phyloP scores from a whole-genome alignment of 257 asterid genomes.

The Euphrasia confusa region DNA sequence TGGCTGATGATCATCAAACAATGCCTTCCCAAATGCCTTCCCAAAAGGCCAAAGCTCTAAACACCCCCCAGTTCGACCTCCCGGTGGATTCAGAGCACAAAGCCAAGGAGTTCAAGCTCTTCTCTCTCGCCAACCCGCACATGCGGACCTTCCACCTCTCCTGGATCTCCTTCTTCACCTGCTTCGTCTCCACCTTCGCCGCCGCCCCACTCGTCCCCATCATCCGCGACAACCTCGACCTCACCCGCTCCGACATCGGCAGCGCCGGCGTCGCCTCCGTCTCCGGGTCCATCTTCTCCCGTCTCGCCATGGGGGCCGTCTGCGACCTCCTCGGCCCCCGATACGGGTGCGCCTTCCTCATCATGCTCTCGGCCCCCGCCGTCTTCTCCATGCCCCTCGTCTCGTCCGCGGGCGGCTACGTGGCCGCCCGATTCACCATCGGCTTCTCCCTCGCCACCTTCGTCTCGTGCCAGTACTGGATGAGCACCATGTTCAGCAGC shows the following conservation, averaged over 20 bases:
- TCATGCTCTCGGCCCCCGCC: slow-evolving; percentile 50
- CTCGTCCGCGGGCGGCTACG: slow-evolving; percentile 34
- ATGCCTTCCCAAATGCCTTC: no score
- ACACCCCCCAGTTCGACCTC: no score
- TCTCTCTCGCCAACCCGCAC: no score
- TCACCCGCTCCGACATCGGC: neutral
- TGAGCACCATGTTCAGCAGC: slow-evolving; percentile 52
- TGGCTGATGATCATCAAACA: no score
- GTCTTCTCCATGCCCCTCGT: slow-evolving; percentile 57
- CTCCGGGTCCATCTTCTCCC: neutral
- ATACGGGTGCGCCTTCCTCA: slow-evolving; percentile 49
- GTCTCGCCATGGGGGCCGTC: neutral
- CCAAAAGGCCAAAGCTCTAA: no score
- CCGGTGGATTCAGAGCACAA: no score
- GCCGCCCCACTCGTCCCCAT: neutral
- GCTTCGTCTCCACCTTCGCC: neutral
- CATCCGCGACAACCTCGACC: slow-evolving; percentile 7
- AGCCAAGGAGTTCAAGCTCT: no score
- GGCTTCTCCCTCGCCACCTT: slow-evolving; percentile 58
- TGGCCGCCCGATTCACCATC: slow-evolving; percentile 55
- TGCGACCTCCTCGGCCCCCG: slow-evolving; percentile 1
- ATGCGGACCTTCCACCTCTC: no score
- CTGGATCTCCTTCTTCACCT: no score
- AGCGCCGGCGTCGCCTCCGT: slow-evolving; percentile 3
- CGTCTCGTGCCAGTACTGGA: slow-evolving; percentile 63